Evolutionary conservation across 2,329 filamentous ascomycete species (phyloP).

Genomic region (Curvularia sp.): DNA sequence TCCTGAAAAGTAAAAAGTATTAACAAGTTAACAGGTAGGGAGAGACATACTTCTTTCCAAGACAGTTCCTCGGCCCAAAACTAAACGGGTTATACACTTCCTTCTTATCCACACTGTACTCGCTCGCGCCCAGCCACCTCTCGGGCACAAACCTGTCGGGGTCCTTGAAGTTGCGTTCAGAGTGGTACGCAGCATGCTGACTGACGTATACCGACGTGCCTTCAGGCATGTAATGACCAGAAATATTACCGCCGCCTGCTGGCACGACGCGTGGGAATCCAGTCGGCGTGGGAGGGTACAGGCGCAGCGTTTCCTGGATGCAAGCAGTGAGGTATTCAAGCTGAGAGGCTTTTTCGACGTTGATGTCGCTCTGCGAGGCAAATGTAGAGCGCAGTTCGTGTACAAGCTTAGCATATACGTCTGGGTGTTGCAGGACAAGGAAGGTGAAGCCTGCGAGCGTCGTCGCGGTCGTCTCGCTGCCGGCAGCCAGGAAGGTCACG

Average conservation of each 20-base stretch:
- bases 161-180: conserved; percentile 36
- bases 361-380: conserved; percentile 29
- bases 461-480: conserved; percentile 58
- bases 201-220: conserved; percentile 39
- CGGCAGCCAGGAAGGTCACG: conserved; percentile 50
- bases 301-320: conserved; percentile 36
- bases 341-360: conserved; percentile 34
- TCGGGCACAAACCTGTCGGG: conserved; percentile 39
- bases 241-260: conserved; percentile 31
- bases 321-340: conserved; percentile 41
- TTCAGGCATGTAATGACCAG: conserved; percentile 38
- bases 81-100: conserved; percentile 40
- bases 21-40: neutral
- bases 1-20: neutral
- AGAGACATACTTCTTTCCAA: conserved; percentile 45
- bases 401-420: conserved; percentile 28
- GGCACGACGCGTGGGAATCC: conserved; percentile 42
- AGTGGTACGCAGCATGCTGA: conserved; percentile 44
- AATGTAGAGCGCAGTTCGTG: conserved; percentile 38
- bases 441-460: conserved; percentile 54
- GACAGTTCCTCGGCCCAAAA: conserved; percentile 39
- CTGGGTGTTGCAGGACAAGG: conserved; percentile 45
- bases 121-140: conserved; percentile 50
- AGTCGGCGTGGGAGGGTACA: conserved; percentile 41
- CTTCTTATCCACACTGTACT: conserved; percentile 45